Percentiles rank a stretch among this genome's conserved stretches.
Evolutionary conservation across 2,329 filamentous ascomycete genomes (phyloP).

Genomic region (Hyphodiscus sp.): DNA sequence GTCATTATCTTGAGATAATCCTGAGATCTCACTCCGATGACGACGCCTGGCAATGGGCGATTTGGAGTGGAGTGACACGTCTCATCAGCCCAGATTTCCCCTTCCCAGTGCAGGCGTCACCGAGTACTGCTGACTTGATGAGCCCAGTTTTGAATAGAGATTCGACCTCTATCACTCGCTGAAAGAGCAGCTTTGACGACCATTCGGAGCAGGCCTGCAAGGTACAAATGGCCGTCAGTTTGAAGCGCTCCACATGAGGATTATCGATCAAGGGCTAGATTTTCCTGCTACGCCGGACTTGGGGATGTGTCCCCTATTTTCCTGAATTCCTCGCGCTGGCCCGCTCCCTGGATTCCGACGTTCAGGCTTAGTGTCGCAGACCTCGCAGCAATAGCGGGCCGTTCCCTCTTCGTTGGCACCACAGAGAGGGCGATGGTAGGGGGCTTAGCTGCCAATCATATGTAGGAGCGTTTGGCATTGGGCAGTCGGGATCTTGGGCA

Average conservation of each 20-base stretch:
- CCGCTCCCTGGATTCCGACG: not conserved
- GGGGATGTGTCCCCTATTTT: not conserved
- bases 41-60: not conserved
- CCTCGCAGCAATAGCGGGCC: not conserved
- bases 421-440: not conserved
- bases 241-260: not conserved
- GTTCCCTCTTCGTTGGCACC: not conserved
- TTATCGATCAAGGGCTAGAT: not conserved
- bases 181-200: not conserved
- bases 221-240: not conserved
- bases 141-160: not conserved
- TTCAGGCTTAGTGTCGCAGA: not conserved
- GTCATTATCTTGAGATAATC: not conserved
- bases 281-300: not conserved
- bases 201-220: not conserved
- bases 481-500: not conserved
- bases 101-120: not conserved
- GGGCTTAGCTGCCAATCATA: not conserved
- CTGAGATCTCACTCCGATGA: not conserved
- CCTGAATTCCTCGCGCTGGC: not conserved
- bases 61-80: not conserved
- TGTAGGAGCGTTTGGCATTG: not conserved
- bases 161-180: not conserved
- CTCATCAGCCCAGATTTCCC: not conserved
- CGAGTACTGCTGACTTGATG: not conserved